phyloP scores from a whole-genome alignment of 2,329 filamentous ascomycete species.

The Zasmidium cellare region DNA sequence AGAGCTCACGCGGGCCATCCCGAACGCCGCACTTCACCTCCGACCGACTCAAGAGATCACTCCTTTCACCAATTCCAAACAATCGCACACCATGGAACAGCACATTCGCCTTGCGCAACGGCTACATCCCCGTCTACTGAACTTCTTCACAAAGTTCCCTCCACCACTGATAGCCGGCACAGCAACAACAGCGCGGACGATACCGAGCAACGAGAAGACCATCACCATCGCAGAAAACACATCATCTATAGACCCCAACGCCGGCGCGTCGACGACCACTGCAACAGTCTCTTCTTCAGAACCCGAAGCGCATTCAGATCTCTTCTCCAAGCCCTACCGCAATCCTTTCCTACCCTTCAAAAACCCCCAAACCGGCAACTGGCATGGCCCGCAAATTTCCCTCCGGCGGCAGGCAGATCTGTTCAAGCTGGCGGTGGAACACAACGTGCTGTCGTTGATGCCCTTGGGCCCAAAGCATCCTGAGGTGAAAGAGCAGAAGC shows the following conservation, averaged over 20 bases:
- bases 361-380: slow-evolving; percentile 75
- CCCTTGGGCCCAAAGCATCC: slow-evolving; percentile 36
- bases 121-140: slow-evolving; percentile 74
- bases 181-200: slow-evolving; percentile 18
- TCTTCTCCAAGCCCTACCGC: slow-evolving; percentile 28
- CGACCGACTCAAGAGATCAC: slow-evolving; percentile 4
- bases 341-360: slow-evolving; percentile 84
- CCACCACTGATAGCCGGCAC: slow-evolving; percentile 49
- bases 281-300: slow-evolving; percentile 43
- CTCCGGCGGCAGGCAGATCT: slow-evolving; percentile 86
- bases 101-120: slow-evolving; percentile 64
- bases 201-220: slow-evolving; percentile 32
- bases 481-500: slow-evolving; percentile 66
- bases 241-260: slow-evolving; percentile 45
- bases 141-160: slow-evolving; percentile 89
- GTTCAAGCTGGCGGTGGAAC: slow-evolving; percentile 76
- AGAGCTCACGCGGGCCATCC: too few relatives aligned
- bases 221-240: slow-evolving; percentile 45
- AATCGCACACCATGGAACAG: slow-evolving; percentile 21
- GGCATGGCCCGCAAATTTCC: slow-evolving; percentile 81
- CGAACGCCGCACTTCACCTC: slow-evolving; percentile 5
- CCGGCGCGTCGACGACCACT: slow-evolving; percentile 32
- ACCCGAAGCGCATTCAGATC: slow-evolving; percentile 31
- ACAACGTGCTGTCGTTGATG: slow-evolving; percentile 36
- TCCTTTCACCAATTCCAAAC: not conserved